phyloP scores from a whole-genome alignment of 1,139 yeast species.

The Pichia sp. region DNA sequence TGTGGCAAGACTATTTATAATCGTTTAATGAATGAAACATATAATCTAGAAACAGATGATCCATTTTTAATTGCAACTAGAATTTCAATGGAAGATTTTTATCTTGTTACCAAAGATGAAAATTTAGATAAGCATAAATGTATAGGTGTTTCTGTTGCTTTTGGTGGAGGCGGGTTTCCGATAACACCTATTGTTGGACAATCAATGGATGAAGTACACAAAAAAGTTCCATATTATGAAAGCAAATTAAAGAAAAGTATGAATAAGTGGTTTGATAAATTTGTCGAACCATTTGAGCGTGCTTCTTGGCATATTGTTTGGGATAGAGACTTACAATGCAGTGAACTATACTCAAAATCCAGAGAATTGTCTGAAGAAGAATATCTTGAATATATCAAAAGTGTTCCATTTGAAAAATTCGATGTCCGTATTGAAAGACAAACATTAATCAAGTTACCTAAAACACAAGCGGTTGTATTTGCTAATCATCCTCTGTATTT shows the following conservation, averaged over 20 bases:
- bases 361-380: slow-evolving; percentile 24
- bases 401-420: slow-evolving; percentile 39
- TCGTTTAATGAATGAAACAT: slow-evolving; percentile 39
- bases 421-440: slow-evolving; percentile 57
- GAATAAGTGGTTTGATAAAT: slow-evolving; percentile 47
- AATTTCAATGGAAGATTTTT: slow-evolving; percentile 49
- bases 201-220: slow-evolving; percentile 41
- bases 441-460: slow-evolving; percentile 42
- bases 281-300: slow-evolving; percentile 44
- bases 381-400: slow-evolving; percentile 17
- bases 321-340: slow-evolving; percentile 42
- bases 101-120: slow-evolving; percentile 34
- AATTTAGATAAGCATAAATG: slow-evolving; percentile 39
- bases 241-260: slow-evolving; percentile 43
- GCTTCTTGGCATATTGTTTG: slow-evolving; percentile 50
- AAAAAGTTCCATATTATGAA: slow-evolving; percentile 44
- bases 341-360: slow-evolving; percentile 34
- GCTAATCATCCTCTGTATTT: slow-evolving; percentile 61
- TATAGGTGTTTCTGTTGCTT: slow-evolving; percentile 49
- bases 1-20: slow-evolving; percentile 34
- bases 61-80: slow-evolving; percentile 43
- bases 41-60: slow-evolving; percentile 43
- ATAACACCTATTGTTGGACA: slow-evolving; percentile 39
- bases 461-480: slow-evolving; percentile 44
- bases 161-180: slow-evolving; percentile 53